Evolutionary conservation across 2,329 filamentous ascomycete genomes (phyloP).

Genomic region (Pseudocercospora musae): DNA sequence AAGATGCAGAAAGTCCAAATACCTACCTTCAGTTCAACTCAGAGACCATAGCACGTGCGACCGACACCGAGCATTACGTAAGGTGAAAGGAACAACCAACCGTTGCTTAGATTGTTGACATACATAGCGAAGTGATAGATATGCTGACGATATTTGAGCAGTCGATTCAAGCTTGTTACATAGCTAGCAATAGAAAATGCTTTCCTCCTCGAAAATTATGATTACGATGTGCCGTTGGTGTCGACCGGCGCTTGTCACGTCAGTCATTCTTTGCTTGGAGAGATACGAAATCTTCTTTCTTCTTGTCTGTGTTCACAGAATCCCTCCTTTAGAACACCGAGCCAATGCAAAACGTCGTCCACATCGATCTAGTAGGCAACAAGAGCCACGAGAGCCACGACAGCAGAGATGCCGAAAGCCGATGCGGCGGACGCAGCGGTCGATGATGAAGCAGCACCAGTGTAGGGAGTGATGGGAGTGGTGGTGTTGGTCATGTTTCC

Average conservation of each 20-base stretch:
- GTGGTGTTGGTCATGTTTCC: constrained; percentile 2
- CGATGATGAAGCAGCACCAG: background rate
- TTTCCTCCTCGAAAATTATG: constrained; percentile 2
- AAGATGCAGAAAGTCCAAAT: no score
- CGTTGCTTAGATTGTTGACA: background rate
- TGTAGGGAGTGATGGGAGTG: constrained; percentile 1
- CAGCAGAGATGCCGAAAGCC: background rate
- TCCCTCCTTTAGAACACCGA: background rate
- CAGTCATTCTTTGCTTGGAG: background rate
- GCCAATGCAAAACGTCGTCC: background rate
- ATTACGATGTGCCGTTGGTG: background rate
- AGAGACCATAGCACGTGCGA: background rate
- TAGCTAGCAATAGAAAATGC: constrained; percentile 3
- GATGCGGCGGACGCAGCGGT: background rate
- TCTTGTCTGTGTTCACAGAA: background rate
- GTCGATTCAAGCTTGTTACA: constrained; percentile 3
- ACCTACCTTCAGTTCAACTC: no score
- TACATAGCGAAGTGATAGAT: background rate
- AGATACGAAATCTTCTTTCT: background rate
- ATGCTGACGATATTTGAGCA: constrained; percentile 1
- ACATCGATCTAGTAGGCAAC: background rate
- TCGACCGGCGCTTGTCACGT: background rate
- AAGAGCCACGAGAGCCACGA: background rate
- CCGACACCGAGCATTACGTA: background rate
- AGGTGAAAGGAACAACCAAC: background rate